These are phyloP conservation scores for Saccharomycopsis fermentans DNA, from an alignment of 805 yeast species.

Conservation along the genomic window DNA sequence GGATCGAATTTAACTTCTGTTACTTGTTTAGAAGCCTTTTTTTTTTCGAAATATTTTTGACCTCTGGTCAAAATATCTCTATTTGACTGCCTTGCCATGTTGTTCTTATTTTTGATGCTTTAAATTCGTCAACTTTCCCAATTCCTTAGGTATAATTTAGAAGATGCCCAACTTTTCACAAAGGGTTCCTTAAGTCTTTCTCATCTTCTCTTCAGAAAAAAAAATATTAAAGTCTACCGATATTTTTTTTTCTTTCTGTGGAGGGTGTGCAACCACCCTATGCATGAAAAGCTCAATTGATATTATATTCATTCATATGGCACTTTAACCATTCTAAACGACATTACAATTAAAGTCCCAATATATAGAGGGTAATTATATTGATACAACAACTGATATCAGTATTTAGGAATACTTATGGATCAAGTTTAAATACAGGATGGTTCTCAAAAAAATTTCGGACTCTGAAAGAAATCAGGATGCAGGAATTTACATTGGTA, in stretches of 20 bases:
- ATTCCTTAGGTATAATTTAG: no score
- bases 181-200: not conserved
- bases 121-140: no score
- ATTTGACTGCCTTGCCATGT: constrained; percentile 31
- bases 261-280: not conserved
- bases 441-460: constrained; percentile 23
- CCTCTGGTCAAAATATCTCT: constrained; percentile 87
- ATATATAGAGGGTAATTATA: not conserved
- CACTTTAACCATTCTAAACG: not conserved
- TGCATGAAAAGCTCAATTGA: not conserved
- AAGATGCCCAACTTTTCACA: no score
- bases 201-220: not conserved
- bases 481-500: constrained; percentile 70
- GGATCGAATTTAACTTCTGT: constrained; percentile 81
- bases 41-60: constrained; percentile 62
- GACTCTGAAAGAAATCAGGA: constrained; percentile 47
- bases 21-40: constrained; percentile 43
- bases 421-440: not conserved
- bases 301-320: not conserved
- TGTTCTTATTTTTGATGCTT: not conserved
- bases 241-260: not conserved
- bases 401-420: not conserved
- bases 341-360: not conserved
- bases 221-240: not conserved
- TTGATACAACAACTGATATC: not conserved